Conservation (phyloP, 1,284 basidiomycete species). For the Naganishia sp. region DNA sequence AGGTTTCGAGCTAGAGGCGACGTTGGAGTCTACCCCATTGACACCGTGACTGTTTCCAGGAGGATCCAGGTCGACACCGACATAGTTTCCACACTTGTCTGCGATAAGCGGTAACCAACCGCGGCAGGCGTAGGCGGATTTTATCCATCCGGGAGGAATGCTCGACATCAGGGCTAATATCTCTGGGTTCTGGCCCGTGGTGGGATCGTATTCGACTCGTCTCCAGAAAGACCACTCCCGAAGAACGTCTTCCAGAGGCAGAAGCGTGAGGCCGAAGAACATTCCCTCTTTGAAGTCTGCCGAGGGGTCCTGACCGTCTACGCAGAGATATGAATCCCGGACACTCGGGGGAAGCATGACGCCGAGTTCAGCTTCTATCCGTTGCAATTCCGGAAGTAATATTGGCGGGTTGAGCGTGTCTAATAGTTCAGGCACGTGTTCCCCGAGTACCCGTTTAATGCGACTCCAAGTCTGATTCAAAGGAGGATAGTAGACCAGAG, state of each 20-base stretch:
- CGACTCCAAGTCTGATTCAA: constrained; percentile 76
- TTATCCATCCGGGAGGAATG: constrained; percentile 88
- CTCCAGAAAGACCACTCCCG: constrained; percentile 94
- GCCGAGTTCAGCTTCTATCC: constrained; percentile 78
- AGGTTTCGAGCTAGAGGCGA: constrained; percentile 6
- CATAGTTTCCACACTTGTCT: constrained; percentile 93
- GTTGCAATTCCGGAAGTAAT: constrained; percentile 68
- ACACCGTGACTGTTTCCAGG: constrained; percentile 49
- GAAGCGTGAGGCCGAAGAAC: constrained; percentile 79
- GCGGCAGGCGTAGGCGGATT: constrained; percentile 83
- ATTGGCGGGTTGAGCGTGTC: constrained; percentile 88
- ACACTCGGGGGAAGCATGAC: constrained; percentile 74
- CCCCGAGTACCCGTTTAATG: constrained; percentile 69
- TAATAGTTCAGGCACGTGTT: constrained; percentile 83
- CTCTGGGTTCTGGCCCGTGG: constrained; percentile 66
- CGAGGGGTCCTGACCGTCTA: constrained; percentile 86
- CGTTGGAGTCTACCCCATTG: not conserved
- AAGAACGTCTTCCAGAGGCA: constrained; percentile 84
- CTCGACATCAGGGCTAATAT: constrained; percentile 79
- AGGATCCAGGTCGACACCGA: constrained; percentile 92
- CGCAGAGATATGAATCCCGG: constrained; percentile 76
- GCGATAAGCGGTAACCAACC: constrained; percentile 95
- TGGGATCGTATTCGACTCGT: constrained; percentile 80
- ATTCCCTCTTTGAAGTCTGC: constrained; percentile 82
- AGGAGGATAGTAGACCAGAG: constrained; percentile 63